Conservation (phyloP, 768 basidiomycete species). For the Phanerodontia chrysosporium region DNA sequence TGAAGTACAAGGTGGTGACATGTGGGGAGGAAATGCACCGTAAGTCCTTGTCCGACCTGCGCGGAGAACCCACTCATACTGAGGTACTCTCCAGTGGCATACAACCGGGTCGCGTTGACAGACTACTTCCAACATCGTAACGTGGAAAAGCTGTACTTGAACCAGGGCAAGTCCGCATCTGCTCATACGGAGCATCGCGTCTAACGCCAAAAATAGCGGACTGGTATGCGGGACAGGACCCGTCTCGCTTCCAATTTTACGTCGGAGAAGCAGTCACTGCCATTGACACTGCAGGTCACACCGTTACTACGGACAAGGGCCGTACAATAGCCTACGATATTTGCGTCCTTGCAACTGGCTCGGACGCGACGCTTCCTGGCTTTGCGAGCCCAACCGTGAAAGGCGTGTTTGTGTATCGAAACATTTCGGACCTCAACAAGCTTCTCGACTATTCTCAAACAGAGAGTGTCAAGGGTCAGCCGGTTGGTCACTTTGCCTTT, state of each 20-base stretch:
- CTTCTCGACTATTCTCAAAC: conserved; percentile 57
- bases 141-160: conserved; percentile 57
- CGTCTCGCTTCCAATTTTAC: conserved; percentile 50
- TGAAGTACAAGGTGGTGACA: conserved; percentile 50
- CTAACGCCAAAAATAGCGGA: conserved; percentile 24
- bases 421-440: conserved; percentile 60
- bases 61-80: neutral
- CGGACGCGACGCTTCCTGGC: conserved; percentile 56
- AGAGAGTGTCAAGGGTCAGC: conserved; percentile 32
- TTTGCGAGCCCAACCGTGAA: conserved; percentile 44
- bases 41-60: conserved; percentile 12
- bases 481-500: conserved; percentile 6
- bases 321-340: conserved; percentile 50
- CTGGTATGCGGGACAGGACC: conserved; percentile 60
- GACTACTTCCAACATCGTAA: conserved; percentile 61
- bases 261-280: conserved; percentile 43
- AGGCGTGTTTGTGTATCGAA: conserved; percentile 72
- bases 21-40: conserved; percentile 50
- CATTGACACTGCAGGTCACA: conserved; percentile 34
- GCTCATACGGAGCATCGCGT: neutral
- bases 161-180: conserved; percentile 31
- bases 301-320: conserved; percentile 43
- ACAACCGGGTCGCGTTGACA: conserved; percentile 54
- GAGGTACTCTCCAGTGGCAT: conserved; percentile 35
- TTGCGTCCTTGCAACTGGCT: conserved; percentile 69